Evolutionary conservation across 2,329 filamentous ascomycete genomes (phyloP).

Genomic region (Scleromitrula shiraiana): DNA sequence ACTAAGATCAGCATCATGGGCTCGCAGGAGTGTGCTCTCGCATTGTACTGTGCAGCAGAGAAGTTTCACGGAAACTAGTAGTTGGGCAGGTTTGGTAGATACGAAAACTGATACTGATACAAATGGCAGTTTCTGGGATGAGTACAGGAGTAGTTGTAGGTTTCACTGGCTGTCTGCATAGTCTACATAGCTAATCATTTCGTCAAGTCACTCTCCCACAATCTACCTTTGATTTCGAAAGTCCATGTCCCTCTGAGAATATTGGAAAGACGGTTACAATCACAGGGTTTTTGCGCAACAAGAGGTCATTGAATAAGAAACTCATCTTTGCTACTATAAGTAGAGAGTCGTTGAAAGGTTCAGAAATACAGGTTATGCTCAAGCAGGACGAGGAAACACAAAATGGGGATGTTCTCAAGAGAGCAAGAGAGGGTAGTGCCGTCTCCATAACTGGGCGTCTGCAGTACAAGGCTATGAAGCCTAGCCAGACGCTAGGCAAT

Average conservation of each 20-base stretch:
- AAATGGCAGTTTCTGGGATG: conserved; percentile 17
- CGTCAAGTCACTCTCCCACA: conserved; percentile 11
- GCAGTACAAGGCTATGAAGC: conserved; percentile 3
- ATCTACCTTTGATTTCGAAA: conserved; percentile 11
- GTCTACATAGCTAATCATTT: not conserved
- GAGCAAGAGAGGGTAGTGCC: conserved; percentile 6
- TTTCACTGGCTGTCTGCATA: not conserved
- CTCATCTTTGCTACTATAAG: conserved; percentile 58
- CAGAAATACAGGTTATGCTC: conserved; percentile 26
- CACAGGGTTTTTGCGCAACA: conserved; percentile 65
- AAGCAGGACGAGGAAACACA: conserved; percentile 1
- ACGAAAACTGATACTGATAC: conserved; percentile 2
- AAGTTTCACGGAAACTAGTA: conserved; percentile 12
- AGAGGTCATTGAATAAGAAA: conserved; percentile 58
- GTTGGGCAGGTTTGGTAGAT: not conserved
- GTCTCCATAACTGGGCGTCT: conserved; percentile 3
- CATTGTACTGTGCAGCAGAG: not conserved
- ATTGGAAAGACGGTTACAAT: conserved; percentile 41
- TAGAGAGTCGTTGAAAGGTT: conserved; percentile 28
- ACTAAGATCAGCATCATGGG: not conserved
- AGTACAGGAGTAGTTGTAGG: conserved; percentile 24
- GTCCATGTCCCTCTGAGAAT: conserved; percentile 2
- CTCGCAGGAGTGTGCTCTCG: not conserved
- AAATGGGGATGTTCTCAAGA: conserved; percentile 7
- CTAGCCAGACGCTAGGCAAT: not conserved